Conservation (phyloP, 257 asterid species). For the Hygrophila difformis region DNA sequence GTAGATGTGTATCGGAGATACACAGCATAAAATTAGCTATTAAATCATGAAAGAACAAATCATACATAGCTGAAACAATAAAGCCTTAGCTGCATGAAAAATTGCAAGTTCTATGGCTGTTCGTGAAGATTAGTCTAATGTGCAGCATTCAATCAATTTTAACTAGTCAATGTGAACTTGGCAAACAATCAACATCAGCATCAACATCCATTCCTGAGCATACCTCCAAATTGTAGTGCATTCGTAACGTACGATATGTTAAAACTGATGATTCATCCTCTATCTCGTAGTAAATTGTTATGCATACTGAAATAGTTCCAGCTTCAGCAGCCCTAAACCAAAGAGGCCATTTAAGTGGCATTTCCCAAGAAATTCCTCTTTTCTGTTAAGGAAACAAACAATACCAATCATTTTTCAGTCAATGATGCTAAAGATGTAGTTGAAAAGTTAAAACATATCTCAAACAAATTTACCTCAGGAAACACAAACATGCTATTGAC, state of each 20-base stretch:
- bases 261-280: constrained; percentile 56
- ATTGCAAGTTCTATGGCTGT: neutral
- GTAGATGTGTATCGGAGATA: neutral
- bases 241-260: constrained; percentile 77
- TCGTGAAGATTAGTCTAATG: constrained; percentile 2
- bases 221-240: constrained; percentile 79
- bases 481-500: constrained; percentile 37
- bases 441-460: constrained; percentile 11
- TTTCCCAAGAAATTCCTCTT: constrained; percentile 38
- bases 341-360: constrained; percentile 71
- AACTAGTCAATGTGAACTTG: neutral
- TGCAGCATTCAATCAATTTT: constrained; percentile 4
- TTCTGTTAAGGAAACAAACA: constrained; percentile 36
- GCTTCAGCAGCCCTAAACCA: constrained; percentile 95
- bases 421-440: constrained; percentile 12
- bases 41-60: too few relatives aligned
- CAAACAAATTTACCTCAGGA: constrained; percentile 60
- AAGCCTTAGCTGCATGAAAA: too few relatives aligned
- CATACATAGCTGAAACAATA: too few relatives aligned
- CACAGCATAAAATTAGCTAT: too few relatives aligned
- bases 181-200: constrained; percentile 6
- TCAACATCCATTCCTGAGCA: constrained; percentile 14
- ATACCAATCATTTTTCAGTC: constrained; percentile 11
- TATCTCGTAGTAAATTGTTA: constrained; percentile 74
- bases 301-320: constrained; percentile 60